Base-by-base conservation (phyloP, 2,329 filamentous ascomycete species). In the Sarocladium strictum region DNA sequence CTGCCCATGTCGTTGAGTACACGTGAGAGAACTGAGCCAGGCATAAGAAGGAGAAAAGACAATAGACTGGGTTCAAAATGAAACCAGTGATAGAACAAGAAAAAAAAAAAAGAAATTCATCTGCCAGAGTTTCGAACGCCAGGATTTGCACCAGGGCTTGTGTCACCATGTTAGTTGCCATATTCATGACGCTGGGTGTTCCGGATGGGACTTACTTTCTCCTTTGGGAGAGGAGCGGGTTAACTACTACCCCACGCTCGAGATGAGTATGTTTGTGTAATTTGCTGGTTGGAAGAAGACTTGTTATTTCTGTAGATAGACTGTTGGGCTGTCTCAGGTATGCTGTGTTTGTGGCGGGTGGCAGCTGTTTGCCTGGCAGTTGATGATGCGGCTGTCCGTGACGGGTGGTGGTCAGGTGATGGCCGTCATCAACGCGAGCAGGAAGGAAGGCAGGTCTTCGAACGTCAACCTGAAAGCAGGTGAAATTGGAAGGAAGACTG, bases 201-300 rank as follows among this genome's bases (percentile, higher is more conserved):
- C 23, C n/a, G 47, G 27, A 51, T 38, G 32, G 17, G 37, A 61
- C 60, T 59, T 55, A 61, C 60, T 61, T 57, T 62, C 60, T 62
- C 58, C 59, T 54, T 61, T 61, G 58, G 59, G 60, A 60, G 60
- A 55, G 60, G 58, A 62, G 60, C 59, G 54, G 60, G 60, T 62
- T 62, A 58, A 59, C 58, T 59, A 57, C 58, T 62, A 62, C 60
- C 60, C 60, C 56, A 62, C 60, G 59, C 56, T 55, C 60, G 60
- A 62, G 56, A 33, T 53, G 49, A 51, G 40, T 24, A 40, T 37
- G 47, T 35, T 15, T 45, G 17, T n/a, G 24, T 54, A 19, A 27
- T 33, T 27, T 37, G 15, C 32, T 40, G 7, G 50, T 56, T 53
- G 54, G 3, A 35, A 54, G 17, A 40, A 12, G 32, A 41, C 6